These are phyloP conservation scores for Ophiostoma perfectum DNA, from an alignment of 2,329 filamentous ascomycete genomes.

Conservation along the genomic window DNA sequence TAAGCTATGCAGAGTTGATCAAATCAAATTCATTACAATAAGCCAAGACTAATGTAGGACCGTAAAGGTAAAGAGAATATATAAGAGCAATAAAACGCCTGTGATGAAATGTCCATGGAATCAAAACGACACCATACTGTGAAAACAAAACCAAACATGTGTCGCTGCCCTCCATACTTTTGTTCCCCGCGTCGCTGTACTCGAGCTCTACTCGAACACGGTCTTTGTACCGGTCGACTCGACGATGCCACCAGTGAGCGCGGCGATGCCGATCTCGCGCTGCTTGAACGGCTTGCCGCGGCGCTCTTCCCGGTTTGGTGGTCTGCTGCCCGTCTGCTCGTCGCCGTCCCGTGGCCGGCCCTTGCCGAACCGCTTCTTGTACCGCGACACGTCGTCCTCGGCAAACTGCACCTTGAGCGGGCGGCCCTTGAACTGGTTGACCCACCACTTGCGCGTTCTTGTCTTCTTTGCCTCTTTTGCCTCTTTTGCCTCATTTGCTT, in stretches of 20 bases:
- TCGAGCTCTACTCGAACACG: conserved; percentile 60
- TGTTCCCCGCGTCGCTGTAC: neutral
- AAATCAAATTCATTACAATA: neutral
- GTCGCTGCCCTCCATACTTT: neutral
- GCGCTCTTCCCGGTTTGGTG: conserved; percentile 25
- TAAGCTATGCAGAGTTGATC: neutral
- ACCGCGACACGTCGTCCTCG: conserved; percentile 80
- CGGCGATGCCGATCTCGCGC: conserved; percentile 48
- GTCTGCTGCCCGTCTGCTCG: conserved; percentile 18
- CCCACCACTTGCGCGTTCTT: conserved; percentile 68
- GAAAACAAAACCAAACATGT: neutral
- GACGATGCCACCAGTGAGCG: conserved; percentile 74
- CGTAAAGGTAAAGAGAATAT: too few species aligned
- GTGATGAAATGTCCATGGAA: neutral
- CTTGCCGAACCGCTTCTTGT: conserved; percentile 91
- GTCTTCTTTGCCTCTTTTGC: conserved; percentile 33
- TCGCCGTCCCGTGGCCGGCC: conserved; percentile 49
- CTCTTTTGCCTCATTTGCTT: conserved; percentile 30
- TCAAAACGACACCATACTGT: neutral
- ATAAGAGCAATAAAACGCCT: neutral
- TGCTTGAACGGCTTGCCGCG: conserved; percentile 35
- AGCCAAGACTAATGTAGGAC: neutral
- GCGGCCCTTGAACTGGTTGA: conserved; percentile 76
- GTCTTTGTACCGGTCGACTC: conserved; percentile 73
- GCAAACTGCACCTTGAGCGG: conserved; percentile 85